Conservation (phyloP, 2,329 filamentous ascomycete genomes). For the Pyrenochaeta sp. region DNA sequence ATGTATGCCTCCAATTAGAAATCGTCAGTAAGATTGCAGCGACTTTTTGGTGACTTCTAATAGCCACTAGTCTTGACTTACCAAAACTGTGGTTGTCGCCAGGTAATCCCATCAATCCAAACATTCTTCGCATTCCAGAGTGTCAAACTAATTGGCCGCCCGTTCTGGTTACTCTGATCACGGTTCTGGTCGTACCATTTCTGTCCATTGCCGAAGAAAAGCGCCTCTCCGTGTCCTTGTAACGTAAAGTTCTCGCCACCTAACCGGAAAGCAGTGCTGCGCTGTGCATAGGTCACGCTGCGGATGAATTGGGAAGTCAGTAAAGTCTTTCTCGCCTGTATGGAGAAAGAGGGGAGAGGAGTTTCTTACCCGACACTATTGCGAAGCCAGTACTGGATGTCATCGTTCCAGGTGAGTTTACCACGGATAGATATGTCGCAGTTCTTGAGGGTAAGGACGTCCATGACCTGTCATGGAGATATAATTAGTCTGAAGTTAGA, state of each 20-base stretch:
- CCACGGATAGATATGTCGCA: conserved; percentile 38
- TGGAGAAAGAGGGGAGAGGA: not conserved
- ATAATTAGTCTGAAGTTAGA: not conserved
- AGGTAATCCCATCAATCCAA: conserved; percentile 53
- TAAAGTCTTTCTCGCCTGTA: not conserved
- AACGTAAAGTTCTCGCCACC: conserved; percentile 37
- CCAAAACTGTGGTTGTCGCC: conserved; percentile 62
- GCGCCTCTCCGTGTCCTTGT: conserved; percentile 31
- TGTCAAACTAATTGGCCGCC: conserved; percentile 57
- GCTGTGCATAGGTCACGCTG: too few species aligned
- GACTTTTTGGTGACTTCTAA: not conserved
- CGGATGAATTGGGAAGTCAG: not conserved
- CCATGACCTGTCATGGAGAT: conserved; percentile 21
- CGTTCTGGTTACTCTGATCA: conserved; percentile 53
- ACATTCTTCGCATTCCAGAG: conserved; percentile 58
- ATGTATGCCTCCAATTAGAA: conserved; percentile 47
- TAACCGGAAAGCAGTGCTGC: conserved; percentile 29
- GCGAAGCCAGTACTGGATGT: conserved; percentile 36
- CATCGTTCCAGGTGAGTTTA: conserved; percentile 36
- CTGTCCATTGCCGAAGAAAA: conserved; percentile 42
- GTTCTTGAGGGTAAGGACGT: conserved; percentile 33
- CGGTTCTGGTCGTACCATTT: conserved; percentile 53
- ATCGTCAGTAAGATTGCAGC: not conserved
- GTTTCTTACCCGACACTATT: conserved; percentile 24
- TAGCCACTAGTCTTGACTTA: conserved; percentile 4